phyloP scores from a whole-genome alignment of 768 basidiomycete genomes.

The Tulasnella sp. region DNA sequence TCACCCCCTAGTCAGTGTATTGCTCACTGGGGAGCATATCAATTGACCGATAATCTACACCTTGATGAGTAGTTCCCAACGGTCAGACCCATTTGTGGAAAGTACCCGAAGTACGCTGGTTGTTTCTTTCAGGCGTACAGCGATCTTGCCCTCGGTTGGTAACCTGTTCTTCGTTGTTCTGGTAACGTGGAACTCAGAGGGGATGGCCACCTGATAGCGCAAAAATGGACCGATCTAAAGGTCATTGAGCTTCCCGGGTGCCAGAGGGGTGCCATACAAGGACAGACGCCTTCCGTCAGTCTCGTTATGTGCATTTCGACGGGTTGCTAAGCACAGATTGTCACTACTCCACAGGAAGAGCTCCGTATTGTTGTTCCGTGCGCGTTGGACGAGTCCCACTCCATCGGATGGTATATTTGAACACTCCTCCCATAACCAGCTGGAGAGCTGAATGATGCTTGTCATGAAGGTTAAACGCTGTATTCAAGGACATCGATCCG shows the following conservation, averaged over 20 bases:
- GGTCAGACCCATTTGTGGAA: constrained; percentile 22
- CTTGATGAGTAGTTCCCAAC: not conserved
- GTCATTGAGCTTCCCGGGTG: constrained; percentile 47
- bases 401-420: constrained; percentile 42
- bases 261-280: constrained; percentile 41
- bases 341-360: constrained; percentile 23
- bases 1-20: too few relatives aligned
- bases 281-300: constrained; percentile 43
- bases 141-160: constrained; percentile 49
- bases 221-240: constrained; percentile 56
- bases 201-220: constrained; percentile 38
- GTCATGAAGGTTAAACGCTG: constrained; percentile 39
- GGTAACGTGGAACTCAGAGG: too few relatives aligned
- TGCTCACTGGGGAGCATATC: too few relatives aligned
- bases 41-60: too few relatives aligned
- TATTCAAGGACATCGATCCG: constrained; percentile 40
- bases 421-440: not conserved
- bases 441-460: not conserved
- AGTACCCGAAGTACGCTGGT: constrained; percentile 51
- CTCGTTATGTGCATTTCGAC: constrained; percentile 25
- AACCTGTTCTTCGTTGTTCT: not conserved
- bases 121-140: constrained; percentile 65
- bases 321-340: not conserved
- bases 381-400: constrained; percentile 50
- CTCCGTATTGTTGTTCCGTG: constrained; percentile 50